A percentile compares a stretch with the other conserved stretches of the same genome.
Conservation (phyloP, 306 rosid genomes). For the Crataegus laevigata region DNA sequence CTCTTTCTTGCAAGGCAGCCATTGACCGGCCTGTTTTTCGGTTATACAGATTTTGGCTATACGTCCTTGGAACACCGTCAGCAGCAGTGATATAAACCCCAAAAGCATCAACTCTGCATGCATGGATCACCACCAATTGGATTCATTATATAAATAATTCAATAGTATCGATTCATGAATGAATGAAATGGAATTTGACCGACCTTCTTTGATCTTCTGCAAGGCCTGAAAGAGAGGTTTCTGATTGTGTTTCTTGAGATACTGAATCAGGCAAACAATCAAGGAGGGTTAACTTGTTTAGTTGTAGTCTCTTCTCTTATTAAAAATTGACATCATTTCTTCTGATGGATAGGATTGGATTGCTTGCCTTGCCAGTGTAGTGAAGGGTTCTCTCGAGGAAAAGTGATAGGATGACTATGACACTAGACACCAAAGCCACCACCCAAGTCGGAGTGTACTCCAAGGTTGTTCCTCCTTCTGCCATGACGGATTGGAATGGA, state of each 20-base stretch:
- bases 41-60: constrained; percentile 22
- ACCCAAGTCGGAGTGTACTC: constrained; percentile 37
- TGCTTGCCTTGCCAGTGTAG: constrained; percentile 23
- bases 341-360: no score
- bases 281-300: not conserved
- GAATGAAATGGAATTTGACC: not conserved
- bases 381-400: constrained; percentile 21
- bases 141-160: not conserved
- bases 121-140: not conserved
- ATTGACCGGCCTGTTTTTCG: constrained; percentile 8
- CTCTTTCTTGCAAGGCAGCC: constrained; percentile 24
- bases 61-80: constrained; percentile 20
- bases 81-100: constrained; percentile 32
- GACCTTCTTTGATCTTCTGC: constrained; percentile 37
- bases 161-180: no score
- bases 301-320: no score
- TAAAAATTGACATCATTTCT: no score
- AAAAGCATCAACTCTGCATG: constrained; percentile 30
- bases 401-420: constrained; percentile 26
- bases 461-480: constrained; percentile 17
- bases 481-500: constrained; percentile 2
- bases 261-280: not conserved
- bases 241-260: constrained; percentile 29
- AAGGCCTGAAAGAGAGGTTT: constrained; percentile 30
- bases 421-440: constrained; percentile 25